Base-by-base conservation (phyloP, 805 yeast species). In the Maudiozyma serrabonitensis region DNA sequence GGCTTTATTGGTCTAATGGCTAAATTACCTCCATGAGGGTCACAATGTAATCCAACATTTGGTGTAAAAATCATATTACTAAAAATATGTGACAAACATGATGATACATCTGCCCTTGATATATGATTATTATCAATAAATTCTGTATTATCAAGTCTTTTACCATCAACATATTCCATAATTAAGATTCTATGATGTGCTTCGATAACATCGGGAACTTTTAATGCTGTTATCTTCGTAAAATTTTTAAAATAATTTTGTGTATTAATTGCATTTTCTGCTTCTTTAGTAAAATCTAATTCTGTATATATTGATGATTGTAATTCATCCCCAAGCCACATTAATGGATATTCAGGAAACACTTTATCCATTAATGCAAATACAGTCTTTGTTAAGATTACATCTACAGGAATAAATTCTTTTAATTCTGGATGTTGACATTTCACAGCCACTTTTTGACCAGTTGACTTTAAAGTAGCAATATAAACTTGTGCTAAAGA, bases 1-100 rank as follows among this genome's bases (percentile, higher is more conserved):
- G 19, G 15, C 18, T 58, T 53, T 7, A 66, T 58, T 1, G 74
- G 68, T 49, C 89, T 72, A 21, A 93, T 87, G 0, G 98, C 96
- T 51, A 93, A 71, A 60, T 93, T 93, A 0, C 99, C 99, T 11
- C 95, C 96, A 64, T 93, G 99, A 1, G 99, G 99, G 64, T 93
- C 99, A 69, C 99, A 93, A 64, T 93, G 99, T 41, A 93, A 78
- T 0, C 91, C 87, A 21, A 88, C 95, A 26, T 81, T 82, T 0
- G 96, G 95, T 2, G 95, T 84, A 70, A 93, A 93, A 40, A 93
- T 88, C 99, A 93, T 93, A 61, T 81, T 82, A 70, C 91, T 87
- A 72, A 93, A 93, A 28, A 88, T 82, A 58, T 91, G 96, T 0
- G 96, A 81, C 38, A 93, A 72, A 63, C 97, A 91, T 6, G 82